These are phyloP conservation scores for Pseudoturritis turrita DNA, from an alignment of 345 rosid genomes.

Conservation along the genomic window DNA sequence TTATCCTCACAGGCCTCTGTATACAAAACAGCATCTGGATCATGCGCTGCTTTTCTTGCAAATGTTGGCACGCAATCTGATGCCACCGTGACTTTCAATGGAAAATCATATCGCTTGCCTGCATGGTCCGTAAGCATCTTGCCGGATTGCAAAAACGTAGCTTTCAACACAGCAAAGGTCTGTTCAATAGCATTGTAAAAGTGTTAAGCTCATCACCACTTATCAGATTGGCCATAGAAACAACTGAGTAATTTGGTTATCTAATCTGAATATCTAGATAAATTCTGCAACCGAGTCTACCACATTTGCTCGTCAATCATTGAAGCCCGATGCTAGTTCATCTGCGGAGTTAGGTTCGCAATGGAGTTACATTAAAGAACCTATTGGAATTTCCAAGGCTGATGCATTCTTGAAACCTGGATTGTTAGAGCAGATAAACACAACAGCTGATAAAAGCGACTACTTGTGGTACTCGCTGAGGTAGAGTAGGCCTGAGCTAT, in stretches of 20 bases:
- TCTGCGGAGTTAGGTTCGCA: constrained; percentile 40
- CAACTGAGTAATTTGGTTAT: not conserved
- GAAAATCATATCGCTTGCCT: constrained; percentile 70
- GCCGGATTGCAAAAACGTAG: constrained; percentile 93
- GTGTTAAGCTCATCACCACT: not conserved
- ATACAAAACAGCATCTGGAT: constrained; percentile 59
- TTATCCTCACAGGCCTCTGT: constrained; percentile 58
- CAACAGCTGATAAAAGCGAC: constrained; percentile 82
- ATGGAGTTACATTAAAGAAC: constrained; percentile 86
- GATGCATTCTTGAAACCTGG: constrained; percentile 61
- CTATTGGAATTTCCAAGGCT: constrained; percentile 69
- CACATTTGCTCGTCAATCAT: constrained; percentile 42
- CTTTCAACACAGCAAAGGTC: constrained; percentile 90
- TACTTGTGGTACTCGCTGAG: constrained; percentile 91
- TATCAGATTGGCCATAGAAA: not conserved
- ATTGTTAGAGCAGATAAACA: constrained; percentile 79
- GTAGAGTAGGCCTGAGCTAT: constrained; percentile 30
- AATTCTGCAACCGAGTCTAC: constrained; percentile 61
- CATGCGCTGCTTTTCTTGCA: constrained; percentile 89
- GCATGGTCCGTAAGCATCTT: constrained; percentile 98
- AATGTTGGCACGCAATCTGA: constrained; percentile 54
- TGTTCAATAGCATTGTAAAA: constrained; percentile 14
- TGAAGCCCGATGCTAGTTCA: constrained; percentile 41
- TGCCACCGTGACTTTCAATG: constrained; percentile 60
- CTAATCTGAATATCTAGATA: constrained; percentile 43